phyloP scores from a whole-genome alignment of 805 yeast species.

The Ogataea paraovalis region DNA sequence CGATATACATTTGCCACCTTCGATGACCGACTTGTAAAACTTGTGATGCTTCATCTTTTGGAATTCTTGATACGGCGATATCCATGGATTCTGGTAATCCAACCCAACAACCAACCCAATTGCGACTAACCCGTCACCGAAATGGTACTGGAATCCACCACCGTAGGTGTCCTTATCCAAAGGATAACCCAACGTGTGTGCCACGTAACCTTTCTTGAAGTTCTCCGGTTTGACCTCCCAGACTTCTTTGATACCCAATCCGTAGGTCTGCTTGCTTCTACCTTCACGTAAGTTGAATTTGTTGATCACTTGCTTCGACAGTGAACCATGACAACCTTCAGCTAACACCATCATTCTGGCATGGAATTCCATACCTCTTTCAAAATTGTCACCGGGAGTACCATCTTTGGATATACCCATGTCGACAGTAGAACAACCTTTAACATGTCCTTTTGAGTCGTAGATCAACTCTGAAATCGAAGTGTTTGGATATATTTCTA shows the following conservation, averaged over 20 bases:
- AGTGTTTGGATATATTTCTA: slow-evolving; percentile 88
- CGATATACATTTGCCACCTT: slow-evolving; percentile 88
- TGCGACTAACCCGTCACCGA: slow-evolving; percentile 87
- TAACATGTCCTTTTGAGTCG: slow-evolving; percentile 56
- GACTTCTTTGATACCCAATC: slow-evolving; percentile 92
- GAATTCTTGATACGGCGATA: slow-evolving; percentile 94
- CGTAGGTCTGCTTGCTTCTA: slow-evolving; percentile 81
- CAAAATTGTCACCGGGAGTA: slow-evolving; percentile 75
- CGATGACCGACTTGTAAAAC: slow-evolving; percentile 64
- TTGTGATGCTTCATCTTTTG: slow-evolving; percentile 94
- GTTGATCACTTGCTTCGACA: slow-evolving; percentile 71
- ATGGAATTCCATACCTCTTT: slow-evolving; percentile 95
- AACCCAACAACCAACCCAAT: slow-evolving; percentile 94
- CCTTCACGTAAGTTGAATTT: slow-evolving; percentile 65
- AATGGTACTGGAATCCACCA: slow-evolving; percentile 96
- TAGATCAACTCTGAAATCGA: slow-evolving; percentile 77
- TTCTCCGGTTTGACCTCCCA: slow-evolving; percentile 91
- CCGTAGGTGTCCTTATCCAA: slow-evolving; percentile 73
- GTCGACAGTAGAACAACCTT: slow-evolving; percentile 93
- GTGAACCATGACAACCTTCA: slow-evolving; percentile 98
- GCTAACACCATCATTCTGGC: slow-evolving; percentile 87
- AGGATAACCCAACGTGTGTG: slow-evolving; percentile 91
- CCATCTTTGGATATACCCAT: slow-evolving; percentile 80
- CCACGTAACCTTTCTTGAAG: slow-evolving; percentile 74
- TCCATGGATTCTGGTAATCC: slow-evolving; percentile 91